Evolutionary conservation across 495 filamentous ascomycete genomes (phyloP), one percentile per base, ranked within the genome.

Genomic region (Pseudoneurospora amorphoporcata): DNA sequence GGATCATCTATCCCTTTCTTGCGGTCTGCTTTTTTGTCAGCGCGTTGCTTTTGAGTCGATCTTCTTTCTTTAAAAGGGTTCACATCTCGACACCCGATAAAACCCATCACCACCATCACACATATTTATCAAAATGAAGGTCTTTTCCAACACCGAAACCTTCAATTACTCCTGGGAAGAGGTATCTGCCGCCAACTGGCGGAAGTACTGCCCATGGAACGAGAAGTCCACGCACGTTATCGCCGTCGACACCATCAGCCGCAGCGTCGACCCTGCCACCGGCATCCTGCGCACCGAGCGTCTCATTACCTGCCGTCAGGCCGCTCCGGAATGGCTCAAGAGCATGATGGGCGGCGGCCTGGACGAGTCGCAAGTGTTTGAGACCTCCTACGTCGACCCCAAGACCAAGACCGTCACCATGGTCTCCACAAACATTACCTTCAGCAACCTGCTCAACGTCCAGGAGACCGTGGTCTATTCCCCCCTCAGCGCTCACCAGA

Each of bases 101-200:
- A 68, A 68, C 29, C 38, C 47, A 19, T 53, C 58, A 29, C 29
- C 47, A 68, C 32, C 38, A 70, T 3, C 8, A 39, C 14, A 40
- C 29, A 65, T 4, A 61, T 35, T 29, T 8, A 39, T n/a, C 23
- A 83, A 80, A 69, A 99, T 99, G 95, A 97, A 95, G 87, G 92
- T 99, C 79, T 99, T 98, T 80, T 91, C 93, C 41, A 93, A 92
- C 73, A 83, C 83, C 39, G 93, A 91, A 81, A 93, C 92, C 29
- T 98, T 98, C 84, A 87, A 97, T 81, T 99, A 99, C 86, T 94
- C 94, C 37, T 99, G 95, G 95, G 91, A 94, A 76, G 96, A 98
- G 81, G 96, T 98, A 41, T 97, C 94, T n/a, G 93, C 93, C n/a
- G 93, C 92, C 76, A 99, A 98, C 87, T 99, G 95, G 95, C 90